Conservation (phyloP, 768 basidiomycete species). For the Cantharellus anzutake region DNA sequence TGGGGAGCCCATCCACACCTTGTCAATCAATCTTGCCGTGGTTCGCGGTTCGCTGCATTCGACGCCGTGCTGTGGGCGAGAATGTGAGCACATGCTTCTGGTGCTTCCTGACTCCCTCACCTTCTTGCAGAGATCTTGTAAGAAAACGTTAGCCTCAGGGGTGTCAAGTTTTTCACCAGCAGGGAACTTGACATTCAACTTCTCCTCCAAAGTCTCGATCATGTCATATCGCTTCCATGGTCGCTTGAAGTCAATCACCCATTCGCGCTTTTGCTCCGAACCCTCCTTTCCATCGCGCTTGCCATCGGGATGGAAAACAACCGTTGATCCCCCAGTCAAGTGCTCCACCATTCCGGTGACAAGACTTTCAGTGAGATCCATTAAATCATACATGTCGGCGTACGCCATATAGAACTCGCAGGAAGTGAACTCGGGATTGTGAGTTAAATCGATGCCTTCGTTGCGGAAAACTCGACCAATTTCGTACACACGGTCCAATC, state of each 20-base stretch:
- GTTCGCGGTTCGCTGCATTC: slow-evolving; percentile 94
- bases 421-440: slow-evolving; percentile 98
- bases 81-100: background rate
- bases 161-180: slow-evolving; percentile 80
- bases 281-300: slow-evolving; percentile 23
- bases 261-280: slow-evolving; percentile 26
- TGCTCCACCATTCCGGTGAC: slow-evolving; percentile 81
- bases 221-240: slow-evolving; percentile 99
- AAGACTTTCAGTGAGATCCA: slow-evolving; percentile 90
- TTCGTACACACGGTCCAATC: slow-evolving; percentile 94
- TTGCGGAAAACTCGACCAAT: slow-evolving; percentile 97
- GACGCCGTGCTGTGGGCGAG: slow-evolving; percentile 55
- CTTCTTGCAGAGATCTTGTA: slow-evolving; percentile 70
- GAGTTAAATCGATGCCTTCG: slow-evolving; percentile 96
- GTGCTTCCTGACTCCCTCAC: slow-evolving; percentile 20
- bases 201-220: slow-evolving; percentile 91
- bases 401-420: slow-evolving; percentile 99
- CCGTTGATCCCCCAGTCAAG: slow-evolving; percentile 63
- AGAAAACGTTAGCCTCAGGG: slow-evolving; percentile 70
- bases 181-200: slow-evolving; percentile 82
- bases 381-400: slow-evolving; percentile 95
- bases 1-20: slow-evolving; percentile 27
- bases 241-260: slow-evolving; percentile 69
- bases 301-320: slow-evolving; percentile 76
- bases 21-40: slow-evolving; percentile 86